Evolutionary conservation across 805 yeast genomes (phyloP).

Genomic region (Tetrapisispora namnaoensis): DNA sequence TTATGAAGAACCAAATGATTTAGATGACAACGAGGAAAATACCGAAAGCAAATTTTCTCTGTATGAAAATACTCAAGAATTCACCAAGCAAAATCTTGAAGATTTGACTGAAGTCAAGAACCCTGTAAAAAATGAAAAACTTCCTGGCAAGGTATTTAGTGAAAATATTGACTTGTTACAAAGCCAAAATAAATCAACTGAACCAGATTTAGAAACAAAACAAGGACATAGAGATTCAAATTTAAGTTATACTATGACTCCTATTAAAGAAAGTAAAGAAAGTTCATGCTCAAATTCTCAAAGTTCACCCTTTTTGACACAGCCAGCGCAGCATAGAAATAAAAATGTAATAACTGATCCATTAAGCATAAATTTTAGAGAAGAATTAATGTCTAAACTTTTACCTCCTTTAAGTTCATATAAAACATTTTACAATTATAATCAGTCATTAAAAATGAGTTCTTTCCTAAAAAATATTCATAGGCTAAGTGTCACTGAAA

Average conservation of each 20-base stretch:
- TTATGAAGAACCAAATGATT: conserved; percentile 12
- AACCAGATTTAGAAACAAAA: not conserved
- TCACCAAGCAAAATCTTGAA: conserved; percentile 25
- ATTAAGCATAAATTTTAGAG: conserved; percentile 34
- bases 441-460: conserved; percentile 29
- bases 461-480: conserved; percentile 30
- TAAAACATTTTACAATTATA: conserved; percentile 26
- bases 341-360: conserved; percentile 31
- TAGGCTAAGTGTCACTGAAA: conserved; percentile 30
- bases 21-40: conserved; percentile 20
- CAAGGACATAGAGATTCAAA: not conserved
- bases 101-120: conserved; percentile 31
- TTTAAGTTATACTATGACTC: conserved; percentile 18
- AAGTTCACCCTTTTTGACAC: conserved; percentile 25
- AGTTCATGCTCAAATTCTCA: conserved; percentile 1
- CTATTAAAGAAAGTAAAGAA: conserved; percentile 24
- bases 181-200: not conserved
- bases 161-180: not conserved
- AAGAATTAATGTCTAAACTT: conserved; percentile 31
- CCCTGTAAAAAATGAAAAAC: not conserved
- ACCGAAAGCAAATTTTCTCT: conserved; percentile 16
- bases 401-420: conserved; percentile 30
- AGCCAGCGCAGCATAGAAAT: conserved; percentile 12
- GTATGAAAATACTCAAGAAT: conserved; percentile 31
- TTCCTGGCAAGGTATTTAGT: too few relatives aligned